These are phyloP conservation scores for Heteromeles arbutifolia DNA, from an alignment of 306 rosid species.

Conservation along the genomic window DNA sequence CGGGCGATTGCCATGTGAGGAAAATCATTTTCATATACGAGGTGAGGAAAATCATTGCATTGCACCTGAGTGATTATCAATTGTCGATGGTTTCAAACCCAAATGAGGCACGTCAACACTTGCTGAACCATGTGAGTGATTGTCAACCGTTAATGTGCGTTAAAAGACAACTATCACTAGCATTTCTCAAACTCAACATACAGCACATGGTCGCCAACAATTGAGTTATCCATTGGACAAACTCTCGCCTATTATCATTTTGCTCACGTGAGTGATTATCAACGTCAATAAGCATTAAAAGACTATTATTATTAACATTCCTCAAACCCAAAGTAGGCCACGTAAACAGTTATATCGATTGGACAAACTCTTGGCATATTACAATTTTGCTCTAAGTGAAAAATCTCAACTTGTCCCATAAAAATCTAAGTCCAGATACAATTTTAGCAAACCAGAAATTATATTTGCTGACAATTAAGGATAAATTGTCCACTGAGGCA, in stretches of 20 bases:
- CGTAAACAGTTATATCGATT: background rate
- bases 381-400: background rate
- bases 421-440: background rate
- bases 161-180: too few species aligned
- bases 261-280: too few species aligned
- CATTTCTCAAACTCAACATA: background rate
- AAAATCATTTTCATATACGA: background rate
- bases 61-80: too few species aligned
- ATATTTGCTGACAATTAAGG: background rate
- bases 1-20: too few species aligned
- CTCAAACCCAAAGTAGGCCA: background rate
- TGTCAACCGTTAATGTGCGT: too few species aligned
- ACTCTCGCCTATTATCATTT: too few species aligned
- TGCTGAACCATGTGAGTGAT: rapidly evolving
- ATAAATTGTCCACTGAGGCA: background rate
- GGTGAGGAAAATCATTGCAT: background rate
- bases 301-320: too few species aligned
- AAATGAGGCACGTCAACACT: too few species aligned
- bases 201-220: too few species aligned
- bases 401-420: background rate
- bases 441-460: background rate
- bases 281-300: too few species aligned
- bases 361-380: background rate
- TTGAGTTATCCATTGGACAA: too few species aligned
- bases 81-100: rapidly evolving